These are phyloP conservation scores for Phylloporus sp. DNA, from an alignment of 768 basidiomycete genomes.

Conservation along the genomic window DNA sequence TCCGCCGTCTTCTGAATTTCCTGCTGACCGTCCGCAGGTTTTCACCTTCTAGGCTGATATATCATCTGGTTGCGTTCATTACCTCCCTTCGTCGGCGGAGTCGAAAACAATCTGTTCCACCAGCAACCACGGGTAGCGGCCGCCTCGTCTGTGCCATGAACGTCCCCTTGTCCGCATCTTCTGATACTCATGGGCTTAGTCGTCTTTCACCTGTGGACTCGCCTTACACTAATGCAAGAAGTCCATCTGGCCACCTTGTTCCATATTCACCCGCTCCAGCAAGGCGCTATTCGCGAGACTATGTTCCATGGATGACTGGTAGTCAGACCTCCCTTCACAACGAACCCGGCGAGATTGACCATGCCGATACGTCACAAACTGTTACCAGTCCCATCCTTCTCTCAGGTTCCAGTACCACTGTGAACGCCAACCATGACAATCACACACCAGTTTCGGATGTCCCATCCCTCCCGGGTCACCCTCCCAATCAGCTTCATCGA, in stretches of 20 bases:
- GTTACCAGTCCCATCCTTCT: background rate
- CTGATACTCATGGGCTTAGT: background rate
- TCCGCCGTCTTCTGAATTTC: constrained; percentile 4
- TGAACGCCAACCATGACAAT: background rate
- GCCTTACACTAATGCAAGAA: constrained; percentile 10
- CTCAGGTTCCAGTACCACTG: background rate
- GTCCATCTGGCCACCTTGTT: constrained; percentile 18
- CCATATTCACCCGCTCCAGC: constrained; percentile 12
- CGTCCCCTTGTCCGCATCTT: constrained; percentile 2
- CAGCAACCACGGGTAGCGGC: background rate
- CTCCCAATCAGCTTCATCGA: background rate
- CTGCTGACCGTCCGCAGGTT: background rate
- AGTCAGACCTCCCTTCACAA: constrained; percentile 15
- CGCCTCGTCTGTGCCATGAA: constrained; percentile 16
- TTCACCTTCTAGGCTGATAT: background rate
- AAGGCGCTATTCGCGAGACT: constrained; percentile 10
- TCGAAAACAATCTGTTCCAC: background rate
- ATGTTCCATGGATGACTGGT: constrained; percentile 2
- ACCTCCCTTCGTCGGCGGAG: constrained; percentile 1
- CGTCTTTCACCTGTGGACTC: constrained; percentile 11
- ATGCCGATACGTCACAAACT: background rate
- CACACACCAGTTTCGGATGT: background rate
- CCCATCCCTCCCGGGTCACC: background rate
- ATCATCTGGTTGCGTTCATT: constrained; percentile 1
- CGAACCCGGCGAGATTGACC: constrained; percentile 10